Evolutionary conservation across 176 grass and related monocot genomes (phyloP).

Genomic region (Coix lacrymajobi): DNA sequence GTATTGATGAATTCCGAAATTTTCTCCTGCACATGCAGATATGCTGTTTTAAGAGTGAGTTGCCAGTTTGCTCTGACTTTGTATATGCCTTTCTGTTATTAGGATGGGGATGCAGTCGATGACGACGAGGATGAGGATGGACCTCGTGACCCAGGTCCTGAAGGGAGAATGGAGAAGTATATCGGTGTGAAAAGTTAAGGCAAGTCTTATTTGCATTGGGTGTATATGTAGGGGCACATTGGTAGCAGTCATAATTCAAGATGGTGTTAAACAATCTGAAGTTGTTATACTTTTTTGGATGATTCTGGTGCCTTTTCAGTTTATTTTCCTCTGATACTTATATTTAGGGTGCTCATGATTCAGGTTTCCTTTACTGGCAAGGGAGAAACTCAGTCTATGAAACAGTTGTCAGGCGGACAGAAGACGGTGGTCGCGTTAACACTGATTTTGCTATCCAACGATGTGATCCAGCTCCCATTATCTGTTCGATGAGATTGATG

Average conservation of each 20-base stretch:
- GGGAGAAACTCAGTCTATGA: conserved; percentile 98
- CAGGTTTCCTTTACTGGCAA: conserved; percentile 99
- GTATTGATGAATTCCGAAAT: too few relatives aligned
- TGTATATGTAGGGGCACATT: neutral
- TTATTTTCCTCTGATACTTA: conserved; percentile 6
- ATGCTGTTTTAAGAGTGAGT: neutral
- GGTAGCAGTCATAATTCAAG: neutral
- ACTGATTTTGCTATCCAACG: conserved; percentile 93
- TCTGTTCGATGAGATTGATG: conserved; percentile 98
- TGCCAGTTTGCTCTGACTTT: neutral
- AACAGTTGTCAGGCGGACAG: conserved; percentile 94
- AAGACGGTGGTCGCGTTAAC: conserved; percentile 96
- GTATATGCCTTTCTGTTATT: conserved; percentile 32
- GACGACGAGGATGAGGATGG: conserved; percentile 85
- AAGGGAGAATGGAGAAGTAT: conserved; percentile 94
- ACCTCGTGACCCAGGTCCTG: conserved; percentile 68
- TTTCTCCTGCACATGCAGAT: neutral
- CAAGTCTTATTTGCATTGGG: conserved; percentile 15
- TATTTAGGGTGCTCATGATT: conserved; percentile 13
- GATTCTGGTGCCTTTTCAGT: neutral
- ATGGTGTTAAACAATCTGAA: neutral
- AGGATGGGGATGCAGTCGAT: conserved; percentile 86
- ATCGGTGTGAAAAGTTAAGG: conserved; percentile 99
- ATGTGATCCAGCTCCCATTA: conserved; percentile 97
- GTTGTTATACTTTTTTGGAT: neutral